Conservation (phyloP, 2,329 filamentous ascomycete genomes). For the Botrytis deweyae region DNA sequence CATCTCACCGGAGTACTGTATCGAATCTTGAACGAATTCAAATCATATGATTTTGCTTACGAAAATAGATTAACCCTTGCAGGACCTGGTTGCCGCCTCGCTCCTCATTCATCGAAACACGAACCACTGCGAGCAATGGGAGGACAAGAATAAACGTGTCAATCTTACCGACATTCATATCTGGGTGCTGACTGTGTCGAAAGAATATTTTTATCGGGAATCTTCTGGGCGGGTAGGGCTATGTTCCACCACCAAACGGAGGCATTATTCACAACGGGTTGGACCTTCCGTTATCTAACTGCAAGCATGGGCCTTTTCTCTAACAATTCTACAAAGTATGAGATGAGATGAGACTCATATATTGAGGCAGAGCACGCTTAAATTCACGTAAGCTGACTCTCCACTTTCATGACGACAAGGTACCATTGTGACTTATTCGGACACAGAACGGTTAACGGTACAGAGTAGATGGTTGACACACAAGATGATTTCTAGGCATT, state of each 20-base stretch:
- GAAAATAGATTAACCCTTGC: neutral
- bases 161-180: neutral
- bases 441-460: neutral
- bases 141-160: neutral
- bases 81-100: neutral
- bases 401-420: conserved; percentile 9
- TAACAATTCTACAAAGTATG: neutral
- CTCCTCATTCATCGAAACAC: neutral
- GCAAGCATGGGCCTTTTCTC: neutral
- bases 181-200: neutral
- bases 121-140: neutral
- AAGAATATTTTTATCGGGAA: neutral
- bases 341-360: neutral
- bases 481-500: neutral
- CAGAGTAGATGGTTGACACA: neutral
- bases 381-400: conserved; percentile 13
- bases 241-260: conserved; percentile 9
- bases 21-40: neutral
- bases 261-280: neutral
- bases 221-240: conserved; percentile 5
- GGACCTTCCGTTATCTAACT: neutral
- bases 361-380: neutral
- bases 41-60: neutral
- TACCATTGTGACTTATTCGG: neutral
- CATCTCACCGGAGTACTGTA: neutral